Base-by-base conservation (phyloP, 2,329 filamentous ascomycete genomes). In the Colletotrichum viniferum region DNA sequence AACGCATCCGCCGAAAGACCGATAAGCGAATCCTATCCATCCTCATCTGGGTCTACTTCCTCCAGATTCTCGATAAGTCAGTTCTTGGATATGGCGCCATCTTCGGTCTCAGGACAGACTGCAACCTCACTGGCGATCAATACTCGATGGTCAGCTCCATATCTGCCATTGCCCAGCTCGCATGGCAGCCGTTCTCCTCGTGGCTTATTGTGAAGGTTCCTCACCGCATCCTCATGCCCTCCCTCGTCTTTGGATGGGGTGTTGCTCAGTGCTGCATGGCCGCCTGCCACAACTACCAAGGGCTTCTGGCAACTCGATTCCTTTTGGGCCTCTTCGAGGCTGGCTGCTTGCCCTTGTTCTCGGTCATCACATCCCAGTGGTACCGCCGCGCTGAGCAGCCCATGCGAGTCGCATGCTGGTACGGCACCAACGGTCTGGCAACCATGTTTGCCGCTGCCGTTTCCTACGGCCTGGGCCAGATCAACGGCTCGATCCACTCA, bases 381-480 rank as follows among this genome's bases (percentile, higher is more conserved):
- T 89, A 90, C 78, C 79, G 85, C 2, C 81, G 85, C 2, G 82
- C 83, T 55, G 91, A 94, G 78, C 92, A 94, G 81, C 91, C 92
- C 0, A 81, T 92, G 30, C 87, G 92, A 0, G 88, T 93, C 4
- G 91, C 91, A 0, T 88, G 88, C n/a, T 94, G 92, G 92, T 94
- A 94, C 77, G 86, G 90, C 5, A 92, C 90, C 0, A 93, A 91
- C 67, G 91, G 91, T 0, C 74, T 88, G 0, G 89, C 90, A 0
- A 92, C 88, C 7, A 90, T 93, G 55, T 81, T 91, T 14, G 91
- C 90, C 0, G 89, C 89, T 0, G 85, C 87, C 1, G 79, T 92
- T 16, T 91, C 91, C 0, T 92, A 88, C 73, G 91, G 90, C 0
- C 82, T 93, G 18, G 89, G 89, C 1, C 89, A 91, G 67, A 90